phyloP scores from a whole-genome alignment of 2,329 filamentous ascomycete genomes.

The Aspergillus flavus region DNA sequence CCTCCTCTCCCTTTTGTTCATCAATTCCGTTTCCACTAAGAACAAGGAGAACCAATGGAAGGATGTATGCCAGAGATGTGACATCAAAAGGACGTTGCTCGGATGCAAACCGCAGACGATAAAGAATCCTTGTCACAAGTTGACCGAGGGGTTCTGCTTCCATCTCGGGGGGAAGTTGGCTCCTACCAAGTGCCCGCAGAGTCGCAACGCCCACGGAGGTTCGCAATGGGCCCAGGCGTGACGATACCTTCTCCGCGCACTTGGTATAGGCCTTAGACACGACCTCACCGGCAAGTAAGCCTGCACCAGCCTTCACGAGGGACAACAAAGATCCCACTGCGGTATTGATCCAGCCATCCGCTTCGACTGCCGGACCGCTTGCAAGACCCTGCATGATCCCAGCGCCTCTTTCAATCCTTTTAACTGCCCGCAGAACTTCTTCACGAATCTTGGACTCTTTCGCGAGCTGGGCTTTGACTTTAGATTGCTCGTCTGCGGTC shows the following conservation, averaged over 20 bases:
- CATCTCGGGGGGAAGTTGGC: constrained; percentile 70
- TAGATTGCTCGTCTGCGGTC: constrained; percentile 82
- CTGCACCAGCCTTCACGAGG: constrained; percentile 74
- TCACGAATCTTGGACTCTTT: constrained; percentile 82
- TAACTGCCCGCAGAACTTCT: constrained; percentile 69
- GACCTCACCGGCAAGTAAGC: constrained; percentile 76
- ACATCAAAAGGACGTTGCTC: constrained; percentile 94
- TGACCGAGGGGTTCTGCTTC: constrained; percentile 78
- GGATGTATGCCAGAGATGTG: constrained; percentile 82
- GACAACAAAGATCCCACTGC: constrained; percentile 73
- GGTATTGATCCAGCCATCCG: constrained; percentile 82
- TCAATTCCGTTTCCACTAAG: constrained; percentile 76
- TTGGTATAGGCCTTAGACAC: constrained; percentile 78
- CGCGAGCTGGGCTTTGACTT: constrained; percentile 85
- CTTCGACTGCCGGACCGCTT: constrained; percentile 84
- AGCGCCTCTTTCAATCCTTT: constrained; percentile 76
- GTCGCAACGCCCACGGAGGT: constrained; percentile 87
- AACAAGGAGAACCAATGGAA: constrained; percentile 79
- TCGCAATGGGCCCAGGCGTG: constrained; percentile 73
- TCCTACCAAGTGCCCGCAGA: constrained; percentile 74
- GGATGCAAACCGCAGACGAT: constrained; percentile 83
- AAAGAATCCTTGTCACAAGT: constrained; percentile 84
- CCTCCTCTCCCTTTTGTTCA: constrained; percentile 67
- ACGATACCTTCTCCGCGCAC: constrained; percentile 74
- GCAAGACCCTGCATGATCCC: constrained; percentile 83